Conservation (phyloP, 2,329 filamentous ascomycete species). For the Ophiosphaerella herpotricha region DNA sequence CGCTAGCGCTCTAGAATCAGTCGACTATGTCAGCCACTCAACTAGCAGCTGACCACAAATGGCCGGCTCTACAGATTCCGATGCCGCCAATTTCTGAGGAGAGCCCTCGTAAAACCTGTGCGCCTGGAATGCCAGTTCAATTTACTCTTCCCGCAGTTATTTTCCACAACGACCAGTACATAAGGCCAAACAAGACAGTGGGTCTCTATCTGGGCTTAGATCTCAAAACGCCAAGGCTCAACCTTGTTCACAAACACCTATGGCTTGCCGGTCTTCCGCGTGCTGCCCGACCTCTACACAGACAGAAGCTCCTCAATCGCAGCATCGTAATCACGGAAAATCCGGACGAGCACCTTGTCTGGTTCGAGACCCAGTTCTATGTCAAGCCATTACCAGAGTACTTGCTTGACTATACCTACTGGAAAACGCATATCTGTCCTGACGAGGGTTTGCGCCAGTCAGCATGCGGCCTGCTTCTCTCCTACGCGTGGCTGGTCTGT, state of each 20-base stretch:
- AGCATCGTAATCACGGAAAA: conserved; percentile 42
- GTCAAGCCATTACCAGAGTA: conserved; percentile 17
- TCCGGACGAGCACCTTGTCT: conserved; percentile 44
- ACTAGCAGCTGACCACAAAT: too few relatives aligned
- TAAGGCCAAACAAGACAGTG: too few relatives aligned
- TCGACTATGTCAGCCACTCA: too few relatives aligned
- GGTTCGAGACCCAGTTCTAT: conserved; percentile 13
- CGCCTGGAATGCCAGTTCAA: too few relatives aligned
- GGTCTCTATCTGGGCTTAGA: too few relatives aligned
- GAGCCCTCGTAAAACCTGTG: too few relatives aligned
- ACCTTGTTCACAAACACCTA: conserved; percentile 12
- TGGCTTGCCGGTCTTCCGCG: conserved; percentile 15
- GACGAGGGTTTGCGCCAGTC: conserved; percentile 11
- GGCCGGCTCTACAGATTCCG: too few relatives aligned
- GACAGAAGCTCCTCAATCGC: conserved; percentile 33
- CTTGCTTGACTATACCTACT: conserved; percentile 14
- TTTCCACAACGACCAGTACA: too few relatives aligned
- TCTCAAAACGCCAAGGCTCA: conserved; percentile 9
- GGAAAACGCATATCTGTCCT: conserved; percentile 11
- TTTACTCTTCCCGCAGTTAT: too few relatives aligned
- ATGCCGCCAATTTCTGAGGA: too few relatives aligned
- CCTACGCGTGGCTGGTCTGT: conserved; percentile 22
- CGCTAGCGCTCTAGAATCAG: too few relatives aligned
- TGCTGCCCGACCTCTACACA: conserved; percentile 27
- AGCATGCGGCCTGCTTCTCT: conserved; percentile 21